Percentiles rank a stretch among this genome's conserved stretches.
Conservation (phyloP, 2,329 filamentous ascomycete genomes). For the Seiridium unicorne region DNA sequence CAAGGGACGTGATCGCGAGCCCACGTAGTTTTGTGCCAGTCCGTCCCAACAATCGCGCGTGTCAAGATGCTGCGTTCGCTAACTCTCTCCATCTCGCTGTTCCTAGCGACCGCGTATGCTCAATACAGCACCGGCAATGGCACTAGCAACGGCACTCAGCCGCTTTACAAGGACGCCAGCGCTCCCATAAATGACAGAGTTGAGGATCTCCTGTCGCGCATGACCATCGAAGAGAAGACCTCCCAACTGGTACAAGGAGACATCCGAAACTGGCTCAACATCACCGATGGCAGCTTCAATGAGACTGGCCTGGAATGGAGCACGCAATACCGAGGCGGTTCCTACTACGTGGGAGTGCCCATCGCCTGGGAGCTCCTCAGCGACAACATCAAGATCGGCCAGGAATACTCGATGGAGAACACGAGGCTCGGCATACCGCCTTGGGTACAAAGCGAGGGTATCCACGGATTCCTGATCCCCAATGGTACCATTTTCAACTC, state of each 20-base stretch:
- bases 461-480: conserved; percentile 69
- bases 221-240: conserved; percentile 74
- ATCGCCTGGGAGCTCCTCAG: conserved; percentile 62
- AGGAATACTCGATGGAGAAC: conserved; percentile 67
- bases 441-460: conserved; percentile 71
- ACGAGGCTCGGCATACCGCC: conserved; percentile 70
- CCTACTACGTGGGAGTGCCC: conserved; percentile 71
- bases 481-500: conserved; percentile 81
- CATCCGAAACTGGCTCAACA: conserved; percentile 71
- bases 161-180: conserved; percentile 62
- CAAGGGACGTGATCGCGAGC: not conserved
- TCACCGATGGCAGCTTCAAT: conserved; percentile 66
- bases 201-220: conserved; percentile 65
- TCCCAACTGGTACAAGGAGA: conserved; percentile 70
- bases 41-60: not conserved
- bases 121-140: conserved; percentile 12
- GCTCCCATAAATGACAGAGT: conserved; percentile 64
- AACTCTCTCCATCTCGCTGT: conserved; percentile 12
- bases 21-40: not conserved
- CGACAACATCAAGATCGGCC: conserved; percentile 60
- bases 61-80: conserved; percentile 19
- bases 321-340: conserved; percentile 64
- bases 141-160: conserved; percentile 16
- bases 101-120: conserved; percentile 15
- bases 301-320: conserved; percentile 64